Conservation (phyloP, 768 basidiomycete genomes). For the Suillus decipiens region DNA sequence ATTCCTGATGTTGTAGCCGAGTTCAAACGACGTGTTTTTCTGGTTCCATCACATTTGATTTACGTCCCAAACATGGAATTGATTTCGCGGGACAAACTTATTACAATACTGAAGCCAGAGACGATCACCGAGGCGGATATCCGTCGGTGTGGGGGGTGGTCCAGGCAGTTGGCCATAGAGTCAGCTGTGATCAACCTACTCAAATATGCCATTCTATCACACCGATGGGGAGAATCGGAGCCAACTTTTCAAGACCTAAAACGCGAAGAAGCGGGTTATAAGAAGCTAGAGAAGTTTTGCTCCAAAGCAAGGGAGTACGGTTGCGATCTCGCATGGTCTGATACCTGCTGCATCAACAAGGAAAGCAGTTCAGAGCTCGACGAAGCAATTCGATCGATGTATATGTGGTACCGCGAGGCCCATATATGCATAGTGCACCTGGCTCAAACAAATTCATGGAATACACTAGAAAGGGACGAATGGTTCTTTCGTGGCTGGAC, state of each 20-base stretch:
- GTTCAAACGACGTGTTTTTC: conserved; percentile 14
- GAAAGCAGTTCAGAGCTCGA: conserved; percentile 19
- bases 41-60: conserved; percentile 7
- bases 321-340: conserved; percentile 13
- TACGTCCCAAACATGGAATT: conserved; percentile 8
- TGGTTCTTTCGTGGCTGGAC: conserved; percentile 22
- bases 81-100: conserved; percentile 1
- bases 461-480: conserved; percentile 1
- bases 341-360: conserved; percentile 20
- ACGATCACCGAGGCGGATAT: conserved; percentile 3
- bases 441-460: background rate
- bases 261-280: conserved; percentile 15
- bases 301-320: conserved; percentile 2
- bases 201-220: conserved; percentile 16
- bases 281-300: conserved; percentile 5
- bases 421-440: conserved; percentile 19
- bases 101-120: conserved; percentile 8
- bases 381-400: conserved; percentile 22
- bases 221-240: conserved; percentile 13
- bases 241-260: conserved; percentile 7
- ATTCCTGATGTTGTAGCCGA: background rate
- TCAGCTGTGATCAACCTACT: conserved; percentile 1
- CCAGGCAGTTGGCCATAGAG: conserved; percentile 1
- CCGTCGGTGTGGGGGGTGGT: background rate
- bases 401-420: conserved; percentile 19